A percentile compares a stretch with the other conserved stretches of the same genome.
Conservation (phyloP, 2,329 filamentous ascomycete species). For the Escovopsis weberi region DNA sequence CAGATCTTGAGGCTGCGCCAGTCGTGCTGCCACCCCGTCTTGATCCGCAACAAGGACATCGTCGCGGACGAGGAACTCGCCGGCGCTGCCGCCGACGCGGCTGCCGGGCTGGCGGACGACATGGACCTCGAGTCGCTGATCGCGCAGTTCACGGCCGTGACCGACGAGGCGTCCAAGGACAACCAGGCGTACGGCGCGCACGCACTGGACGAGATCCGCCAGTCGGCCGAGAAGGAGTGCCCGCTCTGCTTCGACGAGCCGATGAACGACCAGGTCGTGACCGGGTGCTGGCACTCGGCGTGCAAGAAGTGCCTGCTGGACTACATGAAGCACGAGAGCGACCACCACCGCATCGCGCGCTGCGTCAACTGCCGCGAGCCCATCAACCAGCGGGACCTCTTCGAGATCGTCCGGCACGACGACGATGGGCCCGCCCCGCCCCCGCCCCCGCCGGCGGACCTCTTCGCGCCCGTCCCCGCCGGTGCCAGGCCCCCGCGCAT, state of each 20-base stretch:
- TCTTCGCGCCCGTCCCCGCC: slow-evolving; percentile 6
- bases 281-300: slow-evolving; percentile 93
- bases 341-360: slow-evolving; percentile 58
- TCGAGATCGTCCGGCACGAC: slow-evolving; percentile 78
- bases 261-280: slow-evolving; percentile 89
- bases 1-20: slow-evolving; percentile 89
- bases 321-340: slow-evolving; percentile 75
- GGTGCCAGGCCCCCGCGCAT: slow-evolving; percentile 35
- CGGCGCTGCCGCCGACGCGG: slow-evolving; percentile 56
- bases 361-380: slow-evolving; percentile 86
- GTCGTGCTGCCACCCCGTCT: slow-evolving; percentile 81
- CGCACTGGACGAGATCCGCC: slow-evolving; percentile 79
- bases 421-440: slow-evolving; percentile 7
- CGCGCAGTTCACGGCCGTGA: slow-evolving; percentile 61
- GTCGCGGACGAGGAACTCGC: slow-evolving; percentile 82
- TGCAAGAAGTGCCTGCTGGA: slow-evolving; percentile 87
- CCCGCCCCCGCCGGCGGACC: too few relatives aligned
- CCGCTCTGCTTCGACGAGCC: slow-evolving; percentile 91
- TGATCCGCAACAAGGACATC: slow-evolving; percentile 73
- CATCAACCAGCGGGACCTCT: slow-evolving; percentile 72
- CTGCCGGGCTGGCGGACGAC: slow-evolving; percentile 74
- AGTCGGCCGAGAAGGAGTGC: slow-evolving; percentile 78
- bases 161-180: slow-evolving; percentile 49
- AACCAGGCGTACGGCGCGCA: slow-evolving; percentile 57
- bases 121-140: slow-evolving; percentile 89